Evolutionary conservation across 2,329 filamentous ascomycete species (phyloP).

Genomic region (Falciphora oryzae): DNA sequence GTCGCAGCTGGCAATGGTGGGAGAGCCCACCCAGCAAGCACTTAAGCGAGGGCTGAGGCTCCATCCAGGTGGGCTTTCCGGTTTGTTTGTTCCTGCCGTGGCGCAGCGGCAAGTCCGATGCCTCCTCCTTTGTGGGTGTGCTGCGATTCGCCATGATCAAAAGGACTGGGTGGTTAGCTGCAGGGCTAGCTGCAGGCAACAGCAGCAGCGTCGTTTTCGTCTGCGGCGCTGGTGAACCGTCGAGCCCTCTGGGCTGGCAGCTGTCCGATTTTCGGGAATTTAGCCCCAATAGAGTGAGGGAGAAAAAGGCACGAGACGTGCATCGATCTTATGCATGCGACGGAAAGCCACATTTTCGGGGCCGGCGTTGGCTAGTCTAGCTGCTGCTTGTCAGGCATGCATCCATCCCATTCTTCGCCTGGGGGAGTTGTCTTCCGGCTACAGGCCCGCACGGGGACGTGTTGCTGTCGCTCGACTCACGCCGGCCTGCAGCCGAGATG

Average conservation of each 20-base stretch:
- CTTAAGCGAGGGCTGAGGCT: not conserved
- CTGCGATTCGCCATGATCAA: not conserved
- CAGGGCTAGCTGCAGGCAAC: not conserved
- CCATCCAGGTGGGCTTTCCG: not conserved
- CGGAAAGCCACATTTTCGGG: not conserved
- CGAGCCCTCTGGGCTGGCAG: not conserved
- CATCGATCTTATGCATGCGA: not conserved
- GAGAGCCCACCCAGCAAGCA: not conserved
- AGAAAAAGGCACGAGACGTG: not conserved
- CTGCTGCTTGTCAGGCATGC: not conserved
- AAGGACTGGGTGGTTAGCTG: not conserved
- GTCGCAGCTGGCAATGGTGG: not conserved
- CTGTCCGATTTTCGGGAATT: not conserved
- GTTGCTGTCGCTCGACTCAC: too few species aligned
- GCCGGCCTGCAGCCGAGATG: too few species aligned
- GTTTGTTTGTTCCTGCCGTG: not conserved
- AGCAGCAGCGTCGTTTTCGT: not conserved
- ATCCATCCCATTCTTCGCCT: not conserved
- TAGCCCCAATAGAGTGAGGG: not conserved
- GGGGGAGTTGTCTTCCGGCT: not conserved
- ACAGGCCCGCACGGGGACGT: not conserved
- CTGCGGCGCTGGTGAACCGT: not conserved
- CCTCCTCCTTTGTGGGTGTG: not conserved
- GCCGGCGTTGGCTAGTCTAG: not conserved
- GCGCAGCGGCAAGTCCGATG: slow-evolving; percentile 1